Evolutionary conservation across 768 basidiomycete species (phyloP).

Genomic region (Suillus clintonianus): DNA sequence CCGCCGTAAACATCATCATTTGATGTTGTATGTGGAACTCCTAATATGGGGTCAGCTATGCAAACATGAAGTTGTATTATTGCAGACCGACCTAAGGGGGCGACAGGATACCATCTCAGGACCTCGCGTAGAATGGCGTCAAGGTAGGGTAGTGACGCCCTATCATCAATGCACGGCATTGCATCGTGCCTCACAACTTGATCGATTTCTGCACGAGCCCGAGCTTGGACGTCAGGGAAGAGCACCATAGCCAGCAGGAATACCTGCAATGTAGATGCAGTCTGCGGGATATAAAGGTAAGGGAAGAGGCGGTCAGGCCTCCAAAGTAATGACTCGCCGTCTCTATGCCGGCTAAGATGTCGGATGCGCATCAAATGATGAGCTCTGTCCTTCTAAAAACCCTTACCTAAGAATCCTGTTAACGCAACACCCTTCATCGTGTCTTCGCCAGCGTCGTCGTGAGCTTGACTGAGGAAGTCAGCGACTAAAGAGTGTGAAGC

Average conservation of each 20-base stretch:
- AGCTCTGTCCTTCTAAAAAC: no score
- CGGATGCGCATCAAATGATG: not conserved
- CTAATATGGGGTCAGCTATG: not conserved
- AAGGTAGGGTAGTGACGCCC: slow-evolving; percentile 13
- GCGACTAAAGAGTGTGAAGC: not conserved
- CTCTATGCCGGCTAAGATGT: not conserved
- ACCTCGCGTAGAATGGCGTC: no score
- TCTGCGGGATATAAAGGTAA: not conserved
- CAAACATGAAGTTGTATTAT: not conserved
- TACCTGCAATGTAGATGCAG: slow-evolving; percentile 1
- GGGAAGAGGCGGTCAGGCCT: not conserved
- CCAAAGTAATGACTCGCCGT: not conserved
- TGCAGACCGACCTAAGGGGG: slow-evolving; percentile 6
- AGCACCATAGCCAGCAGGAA: slow-evolving; percentile 14
- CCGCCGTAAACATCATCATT: slow-evolving; percentile 14
- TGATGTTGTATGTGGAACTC: slow-evolving; percentile 4
- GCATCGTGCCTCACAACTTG: slow-evolving; percentile 6
- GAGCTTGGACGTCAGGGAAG: slow-evolving; percentile 9
- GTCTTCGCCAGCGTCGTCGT: not conserved
- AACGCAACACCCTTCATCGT: slow-evolving; percentile 2
- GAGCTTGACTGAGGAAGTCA: not conserved
- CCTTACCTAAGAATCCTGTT: not conserved
- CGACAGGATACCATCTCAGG: slow-evolving; percentile 17
- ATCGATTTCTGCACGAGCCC: slow-evolving; percentile 14
- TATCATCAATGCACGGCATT: slow-evolving; percentile 11